Conservation (phyloP, 768 basidiomycete species). For the Cantharellus anzutake region DNA sequence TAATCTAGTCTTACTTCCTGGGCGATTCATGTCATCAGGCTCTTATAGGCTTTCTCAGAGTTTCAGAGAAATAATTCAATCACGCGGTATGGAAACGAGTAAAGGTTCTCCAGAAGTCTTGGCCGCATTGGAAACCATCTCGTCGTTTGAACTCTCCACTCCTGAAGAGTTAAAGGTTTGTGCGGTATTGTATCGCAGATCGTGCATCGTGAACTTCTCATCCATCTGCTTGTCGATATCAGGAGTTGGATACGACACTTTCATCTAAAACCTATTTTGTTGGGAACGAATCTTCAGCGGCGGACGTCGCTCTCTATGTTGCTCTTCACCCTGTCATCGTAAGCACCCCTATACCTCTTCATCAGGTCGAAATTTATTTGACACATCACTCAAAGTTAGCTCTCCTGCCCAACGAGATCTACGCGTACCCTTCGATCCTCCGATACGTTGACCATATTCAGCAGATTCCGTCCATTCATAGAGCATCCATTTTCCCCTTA, state of each 20-base stretch:
- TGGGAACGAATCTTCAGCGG: constrained; percentile 66
- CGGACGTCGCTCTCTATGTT: constrained; percentile 82
- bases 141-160: no score
- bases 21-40: no score
- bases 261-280: constrained; percentile 70
- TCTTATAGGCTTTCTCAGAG: no score
- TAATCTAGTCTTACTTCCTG: no score
- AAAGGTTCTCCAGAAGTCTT: no score
- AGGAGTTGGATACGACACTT: constrained; percentile 60
- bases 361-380: background rate
- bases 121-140: no score
- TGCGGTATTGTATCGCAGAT: no score
- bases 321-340: constrained; percentile 73
- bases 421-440: constrained; percentile 61
- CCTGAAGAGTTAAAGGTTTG: no score
- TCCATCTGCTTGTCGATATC: background rate
- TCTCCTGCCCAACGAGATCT: constrained; percentile 51
- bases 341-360: constrained; percentile 16
- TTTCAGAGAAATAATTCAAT: no score
- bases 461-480: constrained; percentile 39
- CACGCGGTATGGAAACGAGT: no score
- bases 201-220: no score
- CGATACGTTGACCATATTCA: constrained; percentile 96
- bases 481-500: constrained; percentile 29
- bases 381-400: constrained; percentile 31